Percentiles rank a stretch among this genome's conserved stretches.
Conservation (phyloP, 2,329 filamentous ascomycete species). For the Alternaria triticina region DNA sequence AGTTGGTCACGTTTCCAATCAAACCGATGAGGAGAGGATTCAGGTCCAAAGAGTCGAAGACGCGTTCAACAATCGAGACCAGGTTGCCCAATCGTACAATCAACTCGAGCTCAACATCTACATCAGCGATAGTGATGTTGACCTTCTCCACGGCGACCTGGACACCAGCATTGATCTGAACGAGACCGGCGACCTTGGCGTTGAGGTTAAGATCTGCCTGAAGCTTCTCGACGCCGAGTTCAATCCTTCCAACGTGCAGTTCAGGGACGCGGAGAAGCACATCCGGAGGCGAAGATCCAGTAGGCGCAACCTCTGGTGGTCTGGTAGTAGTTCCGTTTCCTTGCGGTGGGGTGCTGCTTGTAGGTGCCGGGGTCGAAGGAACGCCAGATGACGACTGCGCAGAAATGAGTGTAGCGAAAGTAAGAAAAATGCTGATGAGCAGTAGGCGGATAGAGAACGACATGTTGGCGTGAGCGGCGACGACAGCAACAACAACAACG, state of each 20-base stretch:
- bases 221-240: conserved; percentile 66
- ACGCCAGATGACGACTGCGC: conserved; percentile 30
- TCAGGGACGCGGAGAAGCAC: conserved; percentile 65
- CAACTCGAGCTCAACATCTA: conserved; percentile 65
- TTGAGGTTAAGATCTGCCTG: conserved; percentile 66
- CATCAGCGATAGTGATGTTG: conserved; percentile 68
- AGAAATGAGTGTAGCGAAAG: conserved; percentile 32
- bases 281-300: conserved; percentile 56
- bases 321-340: conserved; percentile 26
- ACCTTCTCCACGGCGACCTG: conserved; percentile 56
- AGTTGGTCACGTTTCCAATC: conserved; percentile 60
- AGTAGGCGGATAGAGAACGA: conserved; percentile 44
- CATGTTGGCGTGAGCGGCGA: conserved; percentile 27
- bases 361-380: conserved; percentile 35
- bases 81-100: conserved; percentile 66
- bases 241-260: conserved; percentile 65
- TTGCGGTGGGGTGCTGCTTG: conserved; percentile 27
- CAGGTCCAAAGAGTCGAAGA: conserved; percentile 64
- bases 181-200: conserved; percentile 65
- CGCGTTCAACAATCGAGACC: conserved; percentile 67
- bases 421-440: conserved; percentile 37
- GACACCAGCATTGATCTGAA: conserved; percentile 60
- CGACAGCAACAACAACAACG: conserved; percentile 21
- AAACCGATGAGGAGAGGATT: conserved; percentile 66
- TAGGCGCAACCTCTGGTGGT: conserved; percentile 32